phyloP scores from a whole-genome alignment of 176 grass and related monocot species.

The Ampelocalamus luodianensis region DNA sequence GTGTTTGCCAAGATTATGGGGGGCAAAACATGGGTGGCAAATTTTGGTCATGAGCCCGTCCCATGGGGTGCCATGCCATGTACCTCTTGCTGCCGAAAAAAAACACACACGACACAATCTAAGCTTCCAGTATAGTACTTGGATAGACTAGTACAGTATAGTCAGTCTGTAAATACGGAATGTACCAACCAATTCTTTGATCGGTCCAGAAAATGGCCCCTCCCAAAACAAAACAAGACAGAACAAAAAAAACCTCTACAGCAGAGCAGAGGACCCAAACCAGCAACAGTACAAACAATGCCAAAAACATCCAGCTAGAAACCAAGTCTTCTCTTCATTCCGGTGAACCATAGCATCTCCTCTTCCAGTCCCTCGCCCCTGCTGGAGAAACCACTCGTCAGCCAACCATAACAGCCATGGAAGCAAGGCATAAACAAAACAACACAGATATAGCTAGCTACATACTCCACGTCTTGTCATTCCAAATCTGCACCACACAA shows the following conservation, averaged over 20 bases:
- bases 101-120: not conserved
- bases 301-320: not conserved
- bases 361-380: not conserved
- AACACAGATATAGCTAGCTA: not conserved
- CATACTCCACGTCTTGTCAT: not conserved
- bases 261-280: not conserved
- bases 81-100: too few relatives aligned
- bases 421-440: not conserved
- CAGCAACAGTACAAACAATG: slow-evolving; percentile 17
- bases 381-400: not conserved
- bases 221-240: too few relatives aligned
- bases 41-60: too few relatives aligned
- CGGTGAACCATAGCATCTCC: not conserved
- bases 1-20: too few relatives aligned
- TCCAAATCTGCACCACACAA: not conserved
- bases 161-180: not conserved
- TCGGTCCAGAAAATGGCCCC: not conserved
- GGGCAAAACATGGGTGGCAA: too few relatives aligned
- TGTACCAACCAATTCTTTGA: not conserved
- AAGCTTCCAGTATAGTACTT: not conserved
- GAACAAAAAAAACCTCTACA: not conserved
- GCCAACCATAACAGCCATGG: not conserved
- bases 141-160: not conserved
- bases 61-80: too few relatives aligned
- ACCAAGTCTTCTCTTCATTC: not conserved